Base-by-base conservation (phyloP, 1,284 basidiomycete genomes). In the Fistulinella cinereoalba region DNA sequence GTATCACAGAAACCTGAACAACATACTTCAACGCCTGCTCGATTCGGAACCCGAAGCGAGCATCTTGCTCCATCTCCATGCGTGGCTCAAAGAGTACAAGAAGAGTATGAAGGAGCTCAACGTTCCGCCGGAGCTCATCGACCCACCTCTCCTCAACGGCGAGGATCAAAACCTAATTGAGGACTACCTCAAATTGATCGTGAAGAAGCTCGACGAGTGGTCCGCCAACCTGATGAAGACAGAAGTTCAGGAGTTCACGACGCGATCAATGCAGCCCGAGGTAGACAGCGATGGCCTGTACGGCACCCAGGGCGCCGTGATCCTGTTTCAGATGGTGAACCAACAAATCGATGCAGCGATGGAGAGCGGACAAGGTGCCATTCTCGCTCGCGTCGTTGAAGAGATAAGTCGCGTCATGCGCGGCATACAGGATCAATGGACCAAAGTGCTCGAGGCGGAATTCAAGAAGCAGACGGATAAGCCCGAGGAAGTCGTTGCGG, bases 291-390 rank as follows among this genome's bases (percentile, higher is more conserved):
- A 98, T 53, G 92, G 92, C 7, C 74, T 90, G 54, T 98, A 97
- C 64, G 90, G 91, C 13, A 88, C 88, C 59, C 90, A 97, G 62
- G 93, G 93, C 23, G 88, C 94, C 13, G 82, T 95, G 49, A 97
- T 98, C 61, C 77, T 99, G 56, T 99, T 98, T 78, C 90, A 97
- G 70, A 96, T 97, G 87, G 88, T 99, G 60, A 98, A 97, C 65
- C 95, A 98, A 68, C 95, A 98, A 66, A 79, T 95, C 53, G 97
- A 99, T 61, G 79, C 95, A 15, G 94, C 96, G 2, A 88, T 89
- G 57, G 95, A 99, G 65, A 97, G 94, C 53, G 92, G 92, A 10
- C 96, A 99, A 66, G 94, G 93, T 29, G 84, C 88, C 6, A 95
- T 99, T 44, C 80, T 99, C 37, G 85, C 92, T 21, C 85, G 91